Conservation (phyloP, 1,139 yeast species). For the Geotrichum klebahnii region DNA sequence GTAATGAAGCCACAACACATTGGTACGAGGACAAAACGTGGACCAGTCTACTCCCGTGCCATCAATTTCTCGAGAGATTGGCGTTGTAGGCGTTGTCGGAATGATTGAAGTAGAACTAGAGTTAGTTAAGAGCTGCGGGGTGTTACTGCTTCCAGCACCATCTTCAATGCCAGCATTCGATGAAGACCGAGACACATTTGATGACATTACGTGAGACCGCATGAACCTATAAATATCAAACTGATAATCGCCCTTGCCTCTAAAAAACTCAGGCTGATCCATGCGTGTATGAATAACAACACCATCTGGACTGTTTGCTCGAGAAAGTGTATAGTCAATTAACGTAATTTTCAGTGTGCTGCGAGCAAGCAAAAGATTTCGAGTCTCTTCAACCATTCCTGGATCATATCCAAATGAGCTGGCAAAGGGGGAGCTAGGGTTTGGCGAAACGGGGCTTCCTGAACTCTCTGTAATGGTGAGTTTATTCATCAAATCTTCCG, state of each 20-base stretch:
- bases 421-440: slow-evolving; percentile 5
- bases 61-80: slow-evolving; percentile 3
- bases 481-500: slow-evolving; percentile 6
- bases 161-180: slow-evolving; percentile 11
- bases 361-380: slow-evolving; percentile 19
- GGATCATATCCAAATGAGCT: not conserved
- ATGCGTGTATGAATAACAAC: slow-evolving; percentile 36
- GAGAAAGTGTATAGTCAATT: slow-evolving; percentile 54
- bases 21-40: slow-evolving; percentile 42
- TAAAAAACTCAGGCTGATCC: slow-evolving; percentile 51
- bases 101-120: not conserved
- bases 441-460: not conserved
- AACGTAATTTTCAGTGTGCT: slow-evolving; percentile 43
- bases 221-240: slow-evolving; percentile 52
- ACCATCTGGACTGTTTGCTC: slow-evolving; percentile 40
- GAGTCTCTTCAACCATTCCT: slow-evolving; percentile 15
- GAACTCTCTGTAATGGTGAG: slow-evolving; percentile 6
- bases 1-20: slow-evolving; percentile 50
- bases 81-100: slow-evolving; percentile 8
- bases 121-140: not conserved
- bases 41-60: slow-evolving; percentile 42
- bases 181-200: not conserved
- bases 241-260: slow-evolving; percentile 50
- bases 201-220: slow-evolving; percentile 35
- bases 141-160: not conserved